Evolutionary conservation across 78 protist genomes (phyloP).

Genomic region (Cyanophora paradoxa): DNA sequence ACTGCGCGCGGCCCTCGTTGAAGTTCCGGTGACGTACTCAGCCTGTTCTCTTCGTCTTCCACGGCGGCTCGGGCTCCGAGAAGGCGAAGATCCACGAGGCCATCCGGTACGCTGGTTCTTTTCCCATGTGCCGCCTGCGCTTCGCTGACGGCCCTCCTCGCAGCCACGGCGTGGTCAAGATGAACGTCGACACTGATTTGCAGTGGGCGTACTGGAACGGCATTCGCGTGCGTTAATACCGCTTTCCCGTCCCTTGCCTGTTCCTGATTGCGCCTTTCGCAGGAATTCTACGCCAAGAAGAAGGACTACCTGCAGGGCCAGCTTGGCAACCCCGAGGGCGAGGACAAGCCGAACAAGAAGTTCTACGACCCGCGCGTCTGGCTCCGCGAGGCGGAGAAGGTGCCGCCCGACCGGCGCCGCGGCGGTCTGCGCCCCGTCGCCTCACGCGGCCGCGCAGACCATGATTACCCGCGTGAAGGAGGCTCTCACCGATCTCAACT

Average conservation of each 20-base stretch:
- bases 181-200: constrained; percentile 73
- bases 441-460: no score
- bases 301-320: constrained; percentile 60
- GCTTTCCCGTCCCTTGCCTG: not conserved
- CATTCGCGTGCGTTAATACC: no score
- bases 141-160: no score
- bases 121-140: no score
- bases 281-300: constrained; percentile 35
- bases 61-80: constrained; percentile 68
- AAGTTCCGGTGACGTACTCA: no score
- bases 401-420: no score
- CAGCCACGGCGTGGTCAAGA: constrained; percentile 51
- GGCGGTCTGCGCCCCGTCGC: no score
- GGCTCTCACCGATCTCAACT: constrained; percentile 27
- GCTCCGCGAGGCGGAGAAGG: constrained; percentile 51
- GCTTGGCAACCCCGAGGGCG: constrained; percentile 61
- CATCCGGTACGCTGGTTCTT: no score
- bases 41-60: constrained; percentile 60
- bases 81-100: constrained; percentile 44
- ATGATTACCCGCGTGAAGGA: constrained; percentile 33
- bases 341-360: constrained; percentile 64
- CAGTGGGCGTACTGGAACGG: constrained; percentile 71
- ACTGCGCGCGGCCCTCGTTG: no score
- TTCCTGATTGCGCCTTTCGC: not conserved
- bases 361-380: constrained; percentile 64